phyloP scores from a whole-genome alignment of 192 early-diverging fungal genomes.

The Linderina pennispora region DNA sequence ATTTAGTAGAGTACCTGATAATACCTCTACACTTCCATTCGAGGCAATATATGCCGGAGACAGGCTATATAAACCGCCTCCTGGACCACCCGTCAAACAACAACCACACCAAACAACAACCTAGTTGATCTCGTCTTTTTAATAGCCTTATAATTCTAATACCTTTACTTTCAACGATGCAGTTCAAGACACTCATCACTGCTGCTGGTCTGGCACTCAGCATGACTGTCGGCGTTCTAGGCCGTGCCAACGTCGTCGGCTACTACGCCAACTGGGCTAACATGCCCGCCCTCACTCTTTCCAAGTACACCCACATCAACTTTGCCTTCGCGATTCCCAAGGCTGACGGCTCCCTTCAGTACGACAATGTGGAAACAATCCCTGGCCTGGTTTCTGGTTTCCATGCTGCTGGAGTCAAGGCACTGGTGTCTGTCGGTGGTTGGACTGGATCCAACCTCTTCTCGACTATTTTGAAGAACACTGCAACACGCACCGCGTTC shows the following conservation, averaged over 20 bases:
- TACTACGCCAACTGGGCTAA: constrained; percentile 28
- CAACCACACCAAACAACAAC: too few relatives aligned
- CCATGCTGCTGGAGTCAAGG: constrained; percentile 20
- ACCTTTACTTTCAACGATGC: too few relatives aligned
- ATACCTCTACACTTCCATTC: too few relatives aligned
- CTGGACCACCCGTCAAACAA: too few relatives aligned
- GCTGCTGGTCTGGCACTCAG: constrained; percentile 4
- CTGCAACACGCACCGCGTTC: constrained; percentile 15
- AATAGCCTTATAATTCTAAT: too few relatives aligned
- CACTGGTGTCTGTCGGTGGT: constrained; percentile 61
- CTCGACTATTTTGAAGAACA: constrained; percentile 43
- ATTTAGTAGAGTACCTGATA: too few relatives aligned
- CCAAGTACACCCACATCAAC: constrained; percentile 51
- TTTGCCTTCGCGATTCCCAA: constrained; percentile 49
- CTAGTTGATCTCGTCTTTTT: too few relatives aligned
- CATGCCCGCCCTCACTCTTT: constrained; percentile 9
- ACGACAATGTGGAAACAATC: constrained; percentile 9
- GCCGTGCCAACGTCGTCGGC: constrained; percentile 16
- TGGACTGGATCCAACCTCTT: constrained; percentile 62
- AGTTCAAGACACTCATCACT: constrained; percentile 2
- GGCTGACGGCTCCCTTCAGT: constrained; percentile 9
- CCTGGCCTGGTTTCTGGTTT: constrained; percentile 1
- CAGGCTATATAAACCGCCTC: too few relatives aligned
- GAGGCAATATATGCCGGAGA: too few relatives aligned
- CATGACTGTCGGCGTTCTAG: constrained; percentile 1